Conservation (phyloP, 441 rosid species). For the Euphorbia celastroides region DNA sequence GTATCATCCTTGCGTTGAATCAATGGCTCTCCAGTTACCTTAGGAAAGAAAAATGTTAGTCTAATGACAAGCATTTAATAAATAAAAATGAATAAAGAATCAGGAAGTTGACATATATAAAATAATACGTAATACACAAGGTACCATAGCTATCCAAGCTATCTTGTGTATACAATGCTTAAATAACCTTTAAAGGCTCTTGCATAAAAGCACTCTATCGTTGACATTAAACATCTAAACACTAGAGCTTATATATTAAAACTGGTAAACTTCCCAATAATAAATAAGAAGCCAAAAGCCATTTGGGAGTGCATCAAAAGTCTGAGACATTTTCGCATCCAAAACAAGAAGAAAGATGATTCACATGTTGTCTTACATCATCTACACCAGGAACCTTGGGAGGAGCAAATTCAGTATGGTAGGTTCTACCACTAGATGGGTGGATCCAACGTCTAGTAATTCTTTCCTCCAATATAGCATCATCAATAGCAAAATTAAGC, state of each 20-base stretch:
- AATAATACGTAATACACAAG: background rate
- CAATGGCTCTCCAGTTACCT: constrained; percentile 79
- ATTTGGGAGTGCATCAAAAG: background rate
- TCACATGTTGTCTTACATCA: constrained; percentile 55
- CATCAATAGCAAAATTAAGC: constrained; percentile 85
- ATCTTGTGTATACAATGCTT: background rate
- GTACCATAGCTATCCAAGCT: constrained; percentile 1
- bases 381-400: constrained; percentile 77
- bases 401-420: constrained; percentile 83
- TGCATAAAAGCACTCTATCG: background rate
- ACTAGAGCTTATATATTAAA: background rate
- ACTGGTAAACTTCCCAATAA: background rate
- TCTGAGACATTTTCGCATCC: too few relatives aligned
- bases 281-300: background rate
- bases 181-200: background rate
- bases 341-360: constrained; percentile 5
- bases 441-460: constrained; percentile 97
- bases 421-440: constrained; percentile 90
- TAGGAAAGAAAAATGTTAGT: constrained; percentile 11
- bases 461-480: constrained; percentile 88
- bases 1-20: constrained; percentile 96
- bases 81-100: background rate
- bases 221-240: background rate
- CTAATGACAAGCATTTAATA: constrained; percentile 12
- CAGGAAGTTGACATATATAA: background rate